Base-by-base conservation (phyloP, 192 early-diverging fungal species). In the Powellomyces hirtus region DNA sequence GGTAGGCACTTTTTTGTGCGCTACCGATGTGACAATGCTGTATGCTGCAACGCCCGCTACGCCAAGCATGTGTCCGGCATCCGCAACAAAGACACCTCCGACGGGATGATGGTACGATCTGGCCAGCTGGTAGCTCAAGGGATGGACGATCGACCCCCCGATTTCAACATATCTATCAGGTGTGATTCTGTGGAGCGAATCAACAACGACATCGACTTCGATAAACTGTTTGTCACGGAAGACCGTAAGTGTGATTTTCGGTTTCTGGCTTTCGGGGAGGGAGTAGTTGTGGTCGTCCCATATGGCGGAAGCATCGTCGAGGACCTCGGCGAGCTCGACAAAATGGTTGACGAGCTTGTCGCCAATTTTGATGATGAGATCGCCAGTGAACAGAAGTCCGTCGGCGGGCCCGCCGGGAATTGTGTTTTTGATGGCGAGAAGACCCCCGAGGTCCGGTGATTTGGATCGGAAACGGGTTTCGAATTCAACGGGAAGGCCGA, bases 151-250 rank as follows among this genome's bases (percentile, higher is more conserved):
- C 44, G 85, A 88, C 56, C 92, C 92, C 58, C 93, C 92, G 46
- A 94, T 83, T 49, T 92, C 89, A 0, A 95, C 88, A 76, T 89
- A 90, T n/a, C 86, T 79, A 57, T 88, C 82, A 0, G 93, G 92
- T 6, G 92, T 75, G 87, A 59, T 71, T 16, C 58, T 42, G 37
- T 73, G 72, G 22, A 78, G 64, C 29, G 62, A 64, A 38, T 72
- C 67, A 50, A 78, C 70, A 10, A 16, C 55, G 18, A 77, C 67
- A 1, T 70, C 67, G 1, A 62, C 64, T 30, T 74, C 66, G 8
- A 87, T 70, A 26, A 82, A 80, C 37, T 81, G 66, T 40, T 73
- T 77, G 16, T 87, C 84, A 38, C 84, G 56, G 37, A 71, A 71
- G 8, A 76, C 59, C 7, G 59, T 63, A 14, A 76, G 51, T 4